A percentile compares a stretch with the other conserved stretches of the same genome.
phyloP scores from a whole-genome alignment of 768 basidiomycete genomes.

The Suillus clintonianus region DNA sequence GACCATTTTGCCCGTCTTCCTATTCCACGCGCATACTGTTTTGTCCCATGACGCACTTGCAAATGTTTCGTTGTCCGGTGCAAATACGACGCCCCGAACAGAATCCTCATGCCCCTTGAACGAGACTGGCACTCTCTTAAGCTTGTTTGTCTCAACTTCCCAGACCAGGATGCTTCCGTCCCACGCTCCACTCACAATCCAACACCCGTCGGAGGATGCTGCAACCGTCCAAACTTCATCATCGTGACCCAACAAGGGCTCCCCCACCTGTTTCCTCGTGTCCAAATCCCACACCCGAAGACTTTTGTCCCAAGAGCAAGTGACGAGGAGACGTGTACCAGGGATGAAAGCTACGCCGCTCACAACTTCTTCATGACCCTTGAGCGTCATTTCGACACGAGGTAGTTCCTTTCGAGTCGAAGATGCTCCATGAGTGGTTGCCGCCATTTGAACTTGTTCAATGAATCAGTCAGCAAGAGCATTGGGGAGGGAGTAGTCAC shows the following conservation, averaged over 20 bases:
- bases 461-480: no score
- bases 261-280: neutral
- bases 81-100: neutral
- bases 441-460: no score
- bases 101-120: neutral
- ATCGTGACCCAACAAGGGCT: neutral
- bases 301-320: conserved; percentile 17
- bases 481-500: no score
- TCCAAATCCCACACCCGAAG: neutral
- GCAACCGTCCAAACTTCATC: no score
- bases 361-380: no score
- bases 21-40: neutral
- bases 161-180: neutral
- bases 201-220: neutral
- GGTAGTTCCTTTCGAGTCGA: no score
- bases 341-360: neutral
- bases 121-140: neutral
- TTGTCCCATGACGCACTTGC: neutral
- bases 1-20: neutral
- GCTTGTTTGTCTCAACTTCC: neutral
- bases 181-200: neutral
- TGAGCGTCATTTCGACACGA: no score
- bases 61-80: neutral
- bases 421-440: no score
- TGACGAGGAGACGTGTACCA: conserved; percentile 19